Conservation (phyloP, 1,284 basidiomycete species). For the Mycosarcoma maydis region DNA sequence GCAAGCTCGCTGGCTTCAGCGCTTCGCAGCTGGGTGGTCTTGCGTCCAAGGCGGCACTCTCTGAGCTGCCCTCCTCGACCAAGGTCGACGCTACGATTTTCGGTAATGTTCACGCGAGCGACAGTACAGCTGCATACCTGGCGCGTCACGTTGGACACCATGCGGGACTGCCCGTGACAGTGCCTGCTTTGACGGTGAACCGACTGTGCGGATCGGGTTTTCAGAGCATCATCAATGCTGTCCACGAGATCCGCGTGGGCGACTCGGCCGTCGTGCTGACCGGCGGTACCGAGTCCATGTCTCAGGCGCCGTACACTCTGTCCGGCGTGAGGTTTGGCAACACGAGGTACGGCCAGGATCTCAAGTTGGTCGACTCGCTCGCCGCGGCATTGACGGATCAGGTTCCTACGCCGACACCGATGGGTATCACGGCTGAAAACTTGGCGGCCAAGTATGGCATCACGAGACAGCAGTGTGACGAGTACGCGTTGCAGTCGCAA, state of each 20-base stretch:
- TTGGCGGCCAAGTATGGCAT: constrained; percentile 86
- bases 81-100: constrained; percentile 69
- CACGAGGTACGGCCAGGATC: constrained; percentile 70
- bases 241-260: constrained; percentile 87
- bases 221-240: constrained; percentile 91
- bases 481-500: constrained; percentile 67
- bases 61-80: constrained; percentile 68
- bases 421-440: constrained; percentile 81
- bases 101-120: constrained; percentile 61
- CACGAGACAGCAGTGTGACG: constrained; percentile 84
- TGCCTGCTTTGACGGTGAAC: constrained; percentile 72
- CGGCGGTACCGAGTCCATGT: constrained; percentile 98
- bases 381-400: constrained; percentile 71
- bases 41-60: constrained; percentile 71
- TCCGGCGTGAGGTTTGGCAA: constrained; percentile 67
- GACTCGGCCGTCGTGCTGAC: constrained; percentile 87
- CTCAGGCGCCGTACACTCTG: constrained; percentile 77
- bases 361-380: constrained; percentile 72
- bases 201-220: constrained; percentile 95
- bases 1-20: constrained; percentile 66
- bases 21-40: constrained; percentile 70
- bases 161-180: constrained; percentile 74
- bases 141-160: constrained; percentile 92
- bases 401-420: constrained; percentile 70
- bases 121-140: constrained; percentile 82